These are phyloP conservation scores for Plasmopara viticola DNA, from an alignment of 352 stramenopile species.

Conservation along the genomic window DNA sequence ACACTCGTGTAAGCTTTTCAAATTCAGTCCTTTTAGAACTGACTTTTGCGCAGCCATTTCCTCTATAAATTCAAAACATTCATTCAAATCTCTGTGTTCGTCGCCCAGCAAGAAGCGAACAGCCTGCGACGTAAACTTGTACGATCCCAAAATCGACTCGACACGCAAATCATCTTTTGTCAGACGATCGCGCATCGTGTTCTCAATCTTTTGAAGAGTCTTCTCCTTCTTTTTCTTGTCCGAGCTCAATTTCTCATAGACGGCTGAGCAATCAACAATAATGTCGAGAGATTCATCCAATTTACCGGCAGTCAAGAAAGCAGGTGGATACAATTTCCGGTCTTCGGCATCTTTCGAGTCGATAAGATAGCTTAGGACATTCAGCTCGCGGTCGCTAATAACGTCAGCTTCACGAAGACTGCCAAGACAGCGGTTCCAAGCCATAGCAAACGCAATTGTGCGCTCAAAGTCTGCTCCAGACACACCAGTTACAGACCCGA, in stretches of 20 bases:
- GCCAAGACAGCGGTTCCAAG: conserved; percentile 74
- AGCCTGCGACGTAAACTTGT: conserved; percentile 85
- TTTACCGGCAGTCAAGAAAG: conserved; percentile 80
- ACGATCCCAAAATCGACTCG: conserved; percentile 75
- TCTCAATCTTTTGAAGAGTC: conserved; percentile 81
- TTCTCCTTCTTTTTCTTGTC: conserved; percentile 90
- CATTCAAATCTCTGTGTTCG: conserved; percentile 76
- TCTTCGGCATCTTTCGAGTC: conserved; percentile 69
- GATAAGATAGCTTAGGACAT: conserved; percentile 84
- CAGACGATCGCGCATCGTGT: conserved; percentile 75
- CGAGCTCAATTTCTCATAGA: conserved; percentile 78
- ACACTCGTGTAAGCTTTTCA: conserved; percentile 72
- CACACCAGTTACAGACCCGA: conserved; percentile 70
- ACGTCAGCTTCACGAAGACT: conserved; percentile 78
- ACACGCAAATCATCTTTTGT: conserved; percentile 82
- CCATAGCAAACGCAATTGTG: conserved; percentile 83
- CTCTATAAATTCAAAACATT: conserved; percentile 85
- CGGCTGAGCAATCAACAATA: conserved; percentile 63
- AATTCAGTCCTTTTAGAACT: conserved; percentile 76
- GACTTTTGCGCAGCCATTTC: conserved; percentile 71
- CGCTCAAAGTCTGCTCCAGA: conserved; percentile 79
- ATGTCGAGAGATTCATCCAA: conserved; percentile 86
- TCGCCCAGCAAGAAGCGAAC: conserved; percentile 74
- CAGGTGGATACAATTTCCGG: conserved; percentile 77
- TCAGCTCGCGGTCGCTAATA: conserved; percentile 79